Base-by-base conservation (phyloP, 2,329 filamentous ascomycete genomes). In the Torrubiella hemipterigena region DNA sequence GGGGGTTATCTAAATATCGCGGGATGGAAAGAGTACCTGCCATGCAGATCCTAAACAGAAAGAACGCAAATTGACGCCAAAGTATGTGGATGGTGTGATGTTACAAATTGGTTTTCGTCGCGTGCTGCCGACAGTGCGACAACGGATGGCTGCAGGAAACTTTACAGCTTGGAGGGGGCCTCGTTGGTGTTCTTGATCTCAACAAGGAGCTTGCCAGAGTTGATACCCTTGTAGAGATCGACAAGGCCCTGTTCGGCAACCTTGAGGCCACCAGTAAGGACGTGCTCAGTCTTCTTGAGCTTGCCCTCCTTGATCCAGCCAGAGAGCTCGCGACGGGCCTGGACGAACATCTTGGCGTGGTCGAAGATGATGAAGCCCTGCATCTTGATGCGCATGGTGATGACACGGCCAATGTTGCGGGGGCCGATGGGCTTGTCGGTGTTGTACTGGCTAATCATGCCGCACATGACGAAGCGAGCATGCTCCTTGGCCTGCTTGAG, bases 361-460 rank as follows among this genome's bases (percentile, higher is more conserved):
- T 87, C 81, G 32, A 82, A 70, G 24, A 85, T 71, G 40, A 87
- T 78, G 53, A 87, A 86, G 1, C 79, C 79, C 54, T 79, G 66
- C 62, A 83, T 71, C 35, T 58, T 66, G 48, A 76, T 67, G 37
- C 71, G 56, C 63, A 71, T 72, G 5, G 58, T 51, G 29, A 71
- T 56, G 36, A 70, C 59, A 56, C 67, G 67, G 27, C 57, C 54
- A 43, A 70, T 66, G 46, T 73, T 67, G 42, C 61, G 68, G 31
- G 71, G 70, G 1, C 77, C 77, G 54, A 41, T 66, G 54, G 35
- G 65, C 61, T 36, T 65, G 18, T 25, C 61, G 3, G 61, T 48
- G 52, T 84, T 83, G 54, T 84, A 85, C 49, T 77, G 68, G 49
- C 67, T 75, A 55, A 85, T 83, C 38, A 57, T 63, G 27, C 80